phyloP scores from a whole-genome alignment of 495 filamentous ascomycete species.

The Friedmanniomyces simplex region DNA sequence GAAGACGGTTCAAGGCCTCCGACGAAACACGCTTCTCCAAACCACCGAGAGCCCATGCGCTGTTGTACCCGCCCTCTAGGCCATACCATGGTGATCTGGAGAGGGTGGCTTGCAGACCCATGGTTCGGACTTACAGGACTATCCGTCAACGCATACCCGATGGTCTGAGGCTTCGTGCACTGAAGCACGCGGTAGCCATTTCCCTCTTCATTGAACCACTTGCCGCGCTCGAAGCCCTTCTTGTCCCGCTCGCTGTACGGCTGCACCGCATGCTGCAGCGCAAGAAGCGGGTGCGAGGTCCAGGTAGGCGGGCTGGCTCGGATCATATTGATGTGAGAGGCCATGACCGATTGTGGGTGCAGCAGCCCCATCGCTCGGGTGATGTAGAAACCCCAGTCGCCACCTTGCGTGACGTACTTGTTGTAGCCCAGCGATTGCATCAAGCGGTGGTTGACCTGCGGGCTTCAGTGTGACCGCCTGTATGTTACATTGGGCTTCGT shows the following conservation, averaged over 20 bases:
- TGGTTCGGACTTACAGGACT: conserved; percentile 32
- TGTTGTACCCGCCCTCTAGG: no score
- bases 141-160: conserved; percentile 47
- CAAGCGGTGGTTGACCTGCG: conserved; percentile 39
- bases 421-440: conserved; percentile 60
- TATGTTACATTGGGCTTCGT: background rate
- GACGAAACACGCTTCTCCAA: no score
- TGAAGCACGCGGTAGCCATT: conserved; percentile 47
- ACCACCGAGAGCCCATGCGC: no score
- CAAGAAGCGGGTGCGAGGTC: conserved; percentile 34
- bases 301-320: conserved; percentile 29
- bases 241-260: conserved; percentile 28
- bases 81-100: no score
- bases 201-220: conserved; percentile 44
- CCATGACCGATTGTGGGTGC: conserved; percentile 47
- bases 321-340: conserved; percentile 56
- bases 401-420: conserved; percentile 56
- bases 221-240: conserved; percentile 29
- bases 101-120: no score
- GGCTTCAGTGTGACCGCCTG: conserved; percentile 18
- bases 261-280: conserved; percentile 33
- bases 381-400: conserved; percentile 59
- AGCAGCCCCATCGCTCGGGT: conserved; percentile 46
- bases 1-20: no score
- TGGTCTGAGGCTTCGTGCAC: conserved; percentile 53